phyloP scores from a whole-genome alignment of 495 filamentous ascomycete genomes.

The Cercophora newfieldiana region DNA sequence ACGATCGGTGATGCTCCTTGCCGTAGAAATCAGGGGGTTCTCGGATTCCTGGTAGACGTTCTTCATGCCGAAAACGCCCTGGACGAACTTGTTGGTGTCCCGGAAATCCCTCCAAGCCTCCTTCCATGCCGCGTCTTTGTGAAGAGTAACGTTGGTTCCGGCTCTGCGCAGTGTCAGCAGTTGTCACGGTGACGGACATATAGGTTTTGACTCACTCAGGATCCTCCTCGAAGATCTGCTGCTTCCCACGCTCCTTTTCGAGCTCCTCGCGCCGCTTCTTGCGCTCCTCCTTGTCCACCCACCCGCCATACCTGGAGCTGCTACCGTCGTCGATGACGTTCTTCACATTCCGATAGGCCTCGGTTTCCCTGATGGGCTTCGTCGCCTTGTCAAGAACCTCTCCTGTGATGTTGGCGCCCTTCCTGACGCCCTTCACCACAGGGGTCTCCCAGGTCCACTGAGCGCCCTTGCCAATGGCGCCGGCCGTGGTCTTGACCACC shows the following conservation, averaged over 20 bases:
- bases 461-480: conserved; percentile 83
- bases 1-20: conserved; percentile 88
- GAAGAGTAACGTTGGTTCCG: conserved; percentile 88
- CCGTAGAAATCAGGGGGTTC: conserved; percentile 90
- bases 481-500: conserved; percentile 80
- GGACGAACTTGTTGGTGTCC: conserved; percentile 84
- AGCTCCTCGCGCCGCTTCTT: conserved; percentile 70
- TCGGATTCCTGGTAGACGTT: conserved; percentile 90
- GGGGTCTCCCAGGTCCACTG: conserved; percentile 96
- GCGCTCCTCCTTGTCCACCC: conserved; percentile 93
- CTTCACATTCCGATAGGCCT: conserved; percentile 92
- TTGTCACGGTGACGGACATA: neutral
- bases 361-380: conserved; percentile 86
- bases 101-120: conserved; percentile 92
- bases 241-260: conserved; percentile 54
- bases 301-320: conserved; percentile 93
- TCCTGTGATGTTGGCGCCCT: conserved; percentile 81
- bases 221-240: conserved; percentile 73
- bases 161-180: conserved; percentile 56
- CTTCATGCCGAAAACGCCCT: conserved; percentile 80
- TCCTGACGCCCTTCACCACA: conserved; percentile 87
- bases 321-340: conserved; percentile 95
- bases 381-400: conserved; percentile 89
- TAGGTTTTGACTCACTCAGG: conserved; percentile 66
- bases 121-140: conserved; percentile 96